A percentile compares a stretch with the other conserved stretches of the same genome.
phyloP scores from a whole-genome alignment of 306 rosid genomes.

The Trifolium fragiferum region DNA sequence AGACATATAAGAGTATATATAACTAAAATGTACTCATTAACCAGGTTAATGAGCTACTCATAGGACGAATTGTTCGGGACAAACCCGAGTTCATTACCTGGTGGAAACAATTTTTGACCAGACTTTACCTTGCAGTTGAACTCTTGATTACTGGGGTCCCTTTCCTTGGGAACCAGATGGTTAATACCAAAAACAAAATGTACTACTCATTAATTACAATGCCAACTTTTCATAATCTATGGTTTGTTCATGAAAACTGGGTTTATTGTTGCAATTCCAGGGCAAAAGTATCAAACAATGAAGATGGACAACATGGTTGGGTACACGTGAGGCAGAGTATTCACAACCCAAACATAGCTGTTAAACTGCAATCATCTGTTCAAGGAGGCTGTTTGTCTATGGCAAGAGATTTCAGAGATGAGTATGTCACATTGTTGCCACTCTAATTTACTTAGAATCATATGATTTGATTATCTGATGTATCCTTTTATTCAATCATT shows the following conservation, averaged over 20 bases:
- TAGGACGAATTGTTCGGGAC: no score
- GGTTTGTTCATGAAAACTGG: neutral
- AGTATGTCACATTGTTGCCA: conserved; percentile 50
- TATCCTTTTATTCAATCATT: conserved; percentile 8
- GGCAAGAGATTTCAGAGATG: conserved; percentile 68
- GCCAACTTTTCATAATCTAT: neutral
- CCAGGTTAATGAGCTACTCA: no score
- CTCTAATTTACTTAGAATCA: neutral
- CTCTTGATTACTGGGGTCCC: no score
- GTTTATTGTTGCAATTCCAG: conserved; percentile 46
- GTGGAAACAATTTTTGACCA: no score
- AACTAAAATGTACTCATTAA: no score
- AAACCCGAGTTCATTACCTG: no score
- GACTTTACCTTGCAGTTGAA: no score
- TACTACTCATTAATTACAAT: no score
- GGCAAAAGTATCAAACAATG: conserved; percentile 67
- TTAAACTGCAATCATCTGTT: conserved; percentile 74
- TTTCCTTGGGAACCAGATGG: no score
- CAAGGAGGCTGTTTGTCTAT: conserved; percentile 73
- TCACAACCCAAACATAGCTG: conserved; percentile 89
- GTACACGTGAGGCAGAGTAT: conserved; percentile 82
- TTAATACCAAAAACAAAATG: no score
- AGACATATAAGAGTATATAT: no score
- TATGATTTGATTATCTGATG: conserved; percentile 22
- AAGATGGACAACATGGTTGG: conserved; percentile 79